phyloP scores from a whole-genome alignment of 163 green algal species.

The Scenedesmus sp. region DNA sequence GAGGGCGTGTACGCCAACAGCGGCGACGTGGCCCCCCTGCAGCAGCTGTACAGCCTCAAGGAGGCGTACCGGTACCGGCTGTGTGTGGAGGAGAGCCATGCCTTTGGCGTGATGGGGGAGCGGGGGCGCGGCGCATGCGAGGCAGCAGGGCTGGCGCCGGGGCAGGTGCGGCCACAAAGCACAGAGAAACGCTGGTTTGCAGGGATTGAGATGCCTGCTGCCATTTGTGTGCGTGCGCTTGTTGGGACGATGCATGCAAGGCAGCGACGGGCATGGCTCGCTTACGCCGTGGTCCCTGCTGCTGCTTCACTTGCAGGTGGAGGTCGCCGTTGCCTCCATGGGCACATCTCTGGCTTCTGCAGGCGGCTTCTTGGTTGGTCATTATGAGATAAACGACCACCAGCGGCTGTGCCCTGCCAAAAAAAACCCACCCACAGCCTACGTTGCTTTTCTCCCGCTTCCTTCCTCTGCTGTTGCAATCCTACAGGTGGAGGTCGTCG shows the following conservation, averaged over 20 bases:
- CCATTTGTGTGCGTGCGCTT: background rate
- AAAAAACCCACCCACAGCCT: too few species aligned
- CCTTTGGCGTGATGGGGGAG: slow-evolving; percentile 92
- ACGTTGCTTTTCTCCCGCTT: background rate
- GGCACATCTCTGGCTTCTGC: slow-evolving; percentile 87
- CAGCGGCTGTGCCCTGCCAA: background rate
- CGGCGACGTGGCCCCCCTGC: slow-evolving; percentile 90
- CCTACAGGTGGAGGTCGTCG: slow-evolving; percentile 69
- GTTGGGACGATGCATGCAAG: background rate
- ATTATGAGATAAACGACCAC: background rate
- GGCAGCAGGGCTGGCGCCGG: slow-evolving; percentile 81
- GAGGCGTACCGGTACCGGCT: slow-evolving; percentile 90
- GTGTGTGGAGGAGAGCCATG: slow-evolving; percentile 94
- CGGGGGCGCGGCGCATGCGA: slow-evolving; percentile 92
- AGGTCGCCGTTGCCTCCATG: slow-evolving; percentile 75
- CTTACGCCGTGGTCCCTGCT: background rate
- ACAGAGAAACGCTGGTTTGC: background rate
- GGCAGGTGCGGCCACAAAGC: slow-evolving; percentile 48
- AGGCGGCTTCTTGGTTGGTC: slow-evolving; percentile 77
- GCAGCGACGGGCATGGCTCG: too few species aligned
- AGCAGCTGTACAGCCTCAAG: slow-evolving; percentile 83
- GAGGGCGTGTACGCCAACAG: slow-evolving; percentile 94
- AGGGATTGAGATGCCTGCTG: background rate
- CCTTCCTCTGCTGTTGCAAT: background rate
- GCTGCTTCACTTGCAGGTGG: slow-evolving; percentile 52